Conservation (phyloP, 139 green algal genomes). For the Volvox africanus region DNA sequence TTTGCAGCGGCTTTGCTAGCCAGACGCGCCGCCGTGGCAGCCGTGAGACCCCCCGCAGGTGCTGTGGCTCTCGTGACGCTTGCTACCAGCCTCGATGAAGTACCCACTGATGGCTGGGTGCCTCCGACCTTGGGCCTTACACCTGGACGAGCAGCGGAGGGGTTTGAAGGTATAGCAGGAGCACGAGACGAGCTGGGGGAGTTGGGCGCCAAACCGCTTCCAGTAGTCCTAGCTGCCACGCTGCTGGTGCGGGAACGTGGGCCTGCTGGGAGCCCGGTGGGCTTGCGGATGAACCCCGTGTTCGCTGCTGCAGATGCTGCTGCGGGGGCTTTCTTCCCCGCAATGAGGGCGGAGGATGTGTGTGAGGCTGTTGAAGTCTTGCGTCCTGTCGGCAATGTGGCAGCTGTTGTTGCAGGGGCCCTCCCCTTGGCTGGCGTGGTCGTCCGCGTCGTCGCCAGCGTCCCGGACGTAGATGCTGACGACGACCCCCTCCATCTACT, state of each 20-base stretch:
- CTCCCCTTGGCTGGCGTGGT: not conserved
- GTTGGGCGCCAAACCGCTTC: not conserved
- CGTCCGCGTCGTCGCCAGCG: no score
- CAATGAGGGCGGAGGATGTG: no score
- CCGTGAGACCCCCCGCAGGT: no score
- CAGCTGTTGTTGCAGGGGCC: not conserved
- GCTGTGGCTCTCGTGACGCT: no score
- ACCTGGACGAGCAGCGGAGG: not conserved
- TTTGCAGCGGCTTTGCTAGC: no score
- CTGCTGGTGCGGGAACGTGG: not conserved
- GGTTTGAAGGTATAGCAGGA: no score
- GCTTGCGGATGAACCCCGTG: not conserved
- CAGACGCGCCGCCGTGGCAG: no score
- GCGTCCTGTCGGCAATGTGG: not conserved
- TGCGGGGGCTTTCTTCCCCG: not conserved
- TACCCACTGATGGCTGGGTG: no score
- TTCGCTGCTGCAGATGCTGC: not conserved
- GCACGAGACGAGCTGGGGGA: not conserved
- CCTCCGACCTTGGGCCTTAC: no score
- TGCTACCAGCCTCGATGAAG: no score
- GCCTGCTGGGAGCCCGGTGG: not conserved
- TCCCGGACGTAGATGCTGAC: no score
- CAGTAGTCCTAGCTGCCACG: not conserved
- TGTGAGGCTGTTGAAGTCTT: no score
- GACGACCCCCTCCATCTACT: not conserved